Evolutionary conservation across 371 early-diverging fungal genomes (phyloP).

Genomic region (Choanephora cucurbitarum): DNA sequence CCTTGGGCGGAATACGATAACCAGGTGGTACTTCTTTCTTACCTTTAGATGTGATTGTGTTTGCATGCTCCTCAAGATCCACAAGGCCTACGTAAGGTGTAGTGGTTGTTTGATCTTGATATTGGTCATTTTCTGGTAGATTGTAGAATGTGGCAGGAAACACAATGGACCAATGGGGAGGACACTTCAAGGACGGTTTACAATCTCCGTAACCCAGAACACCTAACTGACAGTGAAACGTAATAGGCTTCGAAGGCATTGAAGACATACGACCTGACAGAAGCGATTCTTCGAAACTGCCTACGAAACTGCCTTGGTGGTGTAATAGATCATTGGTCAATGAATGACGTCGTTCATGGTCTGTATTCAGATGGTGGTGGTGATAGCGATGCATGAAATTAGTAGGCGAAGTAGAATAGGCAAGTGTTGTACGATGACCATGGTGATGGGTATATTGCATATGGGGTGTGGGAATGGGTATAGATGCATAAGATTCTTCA

Average conservation of each 20-base stretch:
- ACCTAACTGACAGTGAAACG: constrained; percentile 75
- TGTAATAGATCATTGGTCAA: constrained; percentile 8
- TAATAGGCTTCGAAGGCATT: constrained; percentile 74
- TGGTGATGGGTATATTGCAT: constrained; percentile 49
- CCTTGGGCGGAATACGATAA: constrained; percentile 74
- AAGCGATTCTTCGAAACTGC: constrained; percentile 83
- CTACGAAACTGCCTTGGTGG: constrained; percentile 51
- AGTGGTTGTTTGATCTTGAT: constrained; percentile 9
- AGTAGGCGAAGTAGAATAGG: constrained; percentile 43
- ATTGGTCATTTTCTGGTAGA: constrained; percentile 44
- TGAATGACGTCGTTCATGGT: constrained; percentile 18
- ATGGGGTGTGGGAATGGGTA: constrained; percentile 35
- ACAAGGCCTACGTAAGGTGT: constrained; percentile 60
- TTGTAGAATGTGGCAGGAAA: constrained; percentile 83
- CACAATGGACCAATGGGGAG: constrained; percentile 64
- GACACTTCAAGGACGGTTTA: constrained; percentile 64
- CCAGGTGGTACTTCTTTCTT: constrained; percentile 32
- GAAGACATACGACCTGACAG: constrained; percentile 84
- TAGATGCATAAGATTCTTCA: constrained; percentile 5
- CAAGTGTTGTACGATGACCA: constrained; percentile 14
- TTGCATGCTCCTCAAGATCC: constrained; percentile 32
- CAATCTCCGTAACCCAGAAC: constrained; percentile 67
- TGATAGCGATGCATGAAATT: not conserved
- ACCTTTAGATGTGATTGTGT: no score
- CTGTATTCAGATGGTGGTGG: not conserved